Percentiles rank a stretch among this genome's conserved stretches.
Conservation (phyloP, 2,329 filamentous ascomycete species). For the Beauveria sp. region DNA sequence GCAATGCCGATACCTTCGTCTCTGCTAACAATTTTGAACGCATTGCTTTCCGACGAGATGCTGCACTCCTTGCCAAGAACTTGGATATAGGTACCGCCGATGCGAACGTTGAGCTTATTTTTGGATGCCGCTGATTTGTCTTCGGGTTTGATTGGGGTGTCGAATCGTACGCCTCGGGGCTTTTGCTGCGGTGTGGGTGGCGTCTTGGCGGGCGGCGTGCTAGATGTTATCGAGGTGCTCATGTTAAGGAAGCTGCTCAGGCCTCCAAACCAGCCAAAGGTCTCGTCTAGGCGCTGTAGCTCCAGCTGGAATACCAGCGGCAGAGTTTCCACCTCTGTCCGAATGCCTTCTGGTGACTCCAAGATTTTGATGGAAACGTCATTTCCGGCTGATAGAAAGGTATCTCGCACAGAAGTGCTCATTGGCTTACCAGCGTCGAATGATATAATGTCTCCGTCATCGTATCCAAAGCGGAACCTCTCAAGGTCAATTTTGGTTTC, state of each 20-base stretch:
- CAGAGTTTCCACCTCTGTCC: slow-evolving; percentile 64
- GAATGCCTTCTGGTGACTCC: slow-evolving; percentile 35
- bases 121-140: slow-evolving; percentile 39
- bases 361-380: slow-evolving; percentile 49
- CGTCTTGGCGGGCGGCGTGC: slow-evolving; percentile 41
- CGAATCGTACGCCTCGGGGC: slow-evolving; percentile 50
- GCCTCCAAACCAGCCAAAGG: slow-evolving; percentile 81
- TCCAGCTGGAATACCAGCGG: slow-evolving; percentile 72
- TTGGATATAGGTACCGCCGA: slow-evolving; percentile 69
- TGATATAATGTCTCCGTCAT: slow-evolving; percentile 53
- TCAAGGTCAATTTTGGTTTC: slow-evolving; percentile 40
- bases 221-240: slow-evolving; percentile 74
- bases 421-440: slow-evolving; percentile 52
- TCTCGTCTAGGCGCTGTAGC: slow-evolving; percentile 74
- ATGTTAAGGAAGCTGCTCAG: slow-evolving; percentile 86
- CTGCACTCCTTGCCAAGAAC: slow-evolving; percentile 73
- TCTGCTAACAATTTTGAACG: slow-evolving; percentile 72
- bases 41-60: slow-evolving; percentile 66
- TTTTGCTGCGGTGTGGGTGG: slow-evolving; percentile 31
- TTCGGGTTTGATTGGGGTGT: slow-evolving; percentile 42
- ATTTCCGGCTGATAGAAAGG: slow-evolving; percentile 47
- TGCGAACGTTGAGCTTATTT: slow-evolving; percentile 66
- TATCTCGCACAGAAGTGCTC: slow-evolving; percentile 51
- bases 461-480: slow-evolving; percentile 56
- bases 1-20: slow-evolving; percentile 63